Conservation (phyloP, 2,329 filamentous ascomycete genomes). For the Dactylella cylindrospora region DNA sequence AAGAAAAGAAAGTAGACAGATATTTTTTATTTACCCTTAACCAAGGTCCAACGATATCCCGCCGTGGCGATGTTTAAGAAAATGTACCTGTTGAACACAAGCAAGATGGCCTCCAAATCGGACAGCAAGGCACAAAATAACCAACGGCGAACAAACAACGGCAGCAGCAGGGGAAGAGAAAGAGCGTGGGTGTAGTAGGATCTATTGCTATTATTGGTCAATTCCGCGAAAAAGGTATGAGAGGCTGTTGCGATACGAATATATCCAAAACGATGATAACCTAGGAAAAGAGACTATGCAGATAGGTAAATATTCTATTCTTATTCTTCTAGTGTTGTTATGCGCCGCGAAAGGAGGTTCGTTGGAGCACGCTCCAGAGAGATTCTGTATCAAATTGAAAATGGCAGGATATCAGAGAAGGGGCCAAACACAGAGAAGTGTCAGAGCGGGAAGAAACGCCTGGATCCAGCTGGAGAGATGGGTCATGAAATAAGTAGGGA, state of each 20-base stretch:
- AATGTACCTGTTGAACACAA: too few relatives aligned
- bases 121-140: slow-evolving; percentile 39
- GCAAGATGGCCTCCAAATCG: slow-evolving; percentile 45
- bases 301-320: slow-evolving; percentile 32
- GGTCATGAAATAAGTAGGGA: slow-evolving; percentile 37
- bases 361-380: slow-evolving; percentile 24
- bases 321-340: slow-evolving; percentile 41
- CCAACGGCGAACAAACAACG: slow-evolving; percentile 23
- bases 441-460: too few relatives aligned
- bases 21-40: too few relatives aligned
- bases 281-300: slow-evolving; percentile 2
- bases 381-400: slow-evolving; percentile 28
- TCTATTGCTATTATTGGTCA: slow-evolving; percentile 37
- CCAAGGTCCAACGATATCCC: too few relatives aligned
- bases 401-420: slow-evolving; percentile 35
- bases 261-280: slow-evolving; percentile 8
- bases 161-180: not conserved
- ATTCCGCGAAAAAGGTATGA: too few relatives aligned
- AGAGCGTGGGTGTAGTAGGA: not conserved
- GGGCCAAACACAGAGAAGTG: too few relatives aligned
- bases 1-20: slow-evolving; percentile 20
- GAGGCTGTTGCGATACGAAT: slow-evolving; percentile 8
- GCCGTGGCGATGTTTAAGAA: too few relatives aligned
- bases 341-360: slow-evolving; percentile 39
- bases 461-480: slow-evolving; percentile 19